Evolutionary conservation across 2,329 filamentous ascomycete genomes (phyloP).

Genomic region (Acarospora socialis): DNA sequence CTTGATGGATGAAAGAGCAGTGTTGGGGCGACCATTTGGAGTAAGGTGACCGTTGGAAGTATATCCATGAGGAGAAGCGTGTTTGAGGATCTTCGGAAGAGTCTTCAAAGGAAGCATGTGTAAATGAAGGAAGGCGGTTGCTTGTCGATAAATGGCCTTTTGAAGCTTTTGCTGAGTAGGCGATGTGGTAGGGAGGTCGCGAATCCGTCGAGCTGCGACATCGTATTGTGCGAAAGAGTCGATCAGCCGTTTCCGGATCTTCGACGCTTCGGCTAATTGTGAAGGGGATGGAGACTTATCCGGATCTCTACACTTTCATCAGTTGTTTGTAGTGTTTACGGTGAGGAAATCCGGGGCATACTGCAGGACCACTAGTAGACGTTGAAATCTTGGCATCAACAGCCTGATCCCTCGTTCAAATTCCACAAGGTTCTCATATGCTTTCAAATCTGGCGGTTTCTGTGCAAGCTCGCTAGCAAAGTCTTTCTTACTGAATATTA

Average conservation of each 20-base stretch:
- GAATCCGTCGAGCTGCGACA: slow-evolving; percentile 61
- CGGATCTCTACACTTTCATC: slow-evolving; percentile 35
- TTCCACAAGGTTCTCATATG: slow-evolving; percentile 70
- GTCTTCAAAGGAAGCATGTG: slow-evolving; percentile 82
- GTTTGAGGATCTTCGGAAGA: slow-evolving; percentile 52
- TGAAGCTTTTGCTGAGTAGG: slow-evolving; percentile 62
- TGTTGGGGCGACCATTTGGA: slow-evolving; percentile 21
- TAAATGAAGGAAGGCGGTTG: slow-evolving; percentile 68
- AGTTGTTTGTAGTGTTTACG: too few relatives aligned
- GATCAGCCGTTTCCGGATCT: slow-evolving; percentile 76
- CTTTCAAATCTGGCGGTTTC: slow-evolving; percentile 60
- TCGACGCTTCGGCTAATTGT: slow-evolving; percentile 72
- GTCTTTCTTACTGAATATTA: slow-evolving; percentile 58
- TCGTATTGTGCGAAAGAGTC: slow-evolving; percentile 86
- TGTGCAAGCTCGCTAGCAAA: slow-evolving; percentile 56
- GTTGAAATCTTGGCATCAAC: slow-evolving; percentile 73
- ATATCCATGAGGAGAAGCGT: slow-evolving; percentile 40
- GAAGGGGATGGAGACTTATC: slow-evolving; percentile 48
- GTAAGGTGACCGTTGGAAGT: slow-evolving; percentile 15
- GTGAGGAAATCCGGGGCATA: slow-evolving; percentile 22
- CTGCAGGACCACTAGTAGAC: slow-evolving; percentile 58
- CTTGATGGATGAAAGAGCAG: slow-evolving; percentile 45
- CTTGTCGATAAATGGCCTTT: slow-evolving; percentile 67
- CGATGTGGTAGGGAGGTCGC: slow-evolving; percentile 61
- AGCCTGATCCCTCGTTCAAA: slow-evolving; percentile 78